A percentile compares a stretch with the other conserved stretches of the same genome.
phyloP scores from a whole-genome alignment of 1,284 basidiomycete genomes.

The Austroboletus niveus region DNA sequence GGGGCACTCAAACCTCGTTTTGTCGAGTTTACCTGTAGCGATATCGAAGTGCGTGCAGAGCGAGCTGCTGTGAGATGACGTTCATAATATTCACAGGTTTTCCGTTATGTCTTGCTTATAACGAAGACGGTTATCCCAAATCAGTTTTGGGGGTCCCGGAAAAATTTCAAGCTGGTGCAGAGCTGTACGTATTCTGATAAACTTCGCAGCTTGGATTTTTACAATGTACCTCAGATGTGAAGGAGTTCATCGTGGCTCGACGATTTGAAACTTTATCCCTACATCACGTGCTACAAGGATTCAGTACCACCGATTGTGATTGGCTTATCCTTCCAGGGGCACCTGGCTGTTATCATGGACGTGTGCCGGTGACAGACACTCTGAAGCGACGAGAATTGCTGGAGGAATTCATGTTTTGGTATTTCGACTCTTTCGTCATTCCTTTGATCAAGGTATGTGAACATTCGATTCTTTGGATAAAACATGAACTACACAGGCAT shows the following conservation, averaged over 20 bases:
- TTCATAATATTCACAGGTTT: conserved; percentile 53
- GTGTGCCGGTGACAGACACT: conserved; percentile 65
- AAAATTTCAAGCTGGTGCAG: conserved; percentile 66
- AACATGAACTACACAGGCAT: not conserved
- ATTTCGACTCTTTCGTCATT: conserved; percentile 84
- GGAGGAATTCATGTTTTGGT: conserved; percentile 89
- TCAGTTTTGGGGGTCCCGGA: conserved; percentile 74
- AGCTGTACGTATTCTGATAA: conserved; percentile 47
- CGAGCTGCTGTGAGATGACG: not conserved
- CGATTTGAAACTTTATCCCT: conserved; percentile 81
- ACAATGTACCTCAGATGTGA: conserved; percentile 52
- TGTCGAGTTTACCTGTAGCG: conserved; percentile 68
- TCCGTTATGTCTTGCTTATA: conserved; percentile 61
- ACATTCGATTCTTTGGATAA: not conserved
- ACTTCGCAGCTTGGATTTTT: not conserved
- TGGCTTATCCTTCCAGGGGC: conserved; percentile 65
- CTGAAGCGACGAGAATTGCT: conserved; percentile 75
- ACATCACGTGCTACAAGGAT: conserved; percentile 78
- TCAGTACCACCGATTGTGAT: conserved; percentile 75
- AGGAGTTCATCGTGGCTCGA: conserved; percentile 68
- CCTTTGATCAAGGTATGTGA: conserved; percentile 71
- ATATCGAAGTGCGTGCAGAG: conserved; percentile 49
- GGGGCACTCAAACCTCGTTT: conserved; percentile 70
- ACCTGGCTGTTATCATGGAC: conserved; percentile 37
- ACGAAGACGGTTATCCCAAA: conserved; percentile 74